Conservation (phyloP, 1,284 basidiomycete species). For the Neonothopanus nambi region DNA sequence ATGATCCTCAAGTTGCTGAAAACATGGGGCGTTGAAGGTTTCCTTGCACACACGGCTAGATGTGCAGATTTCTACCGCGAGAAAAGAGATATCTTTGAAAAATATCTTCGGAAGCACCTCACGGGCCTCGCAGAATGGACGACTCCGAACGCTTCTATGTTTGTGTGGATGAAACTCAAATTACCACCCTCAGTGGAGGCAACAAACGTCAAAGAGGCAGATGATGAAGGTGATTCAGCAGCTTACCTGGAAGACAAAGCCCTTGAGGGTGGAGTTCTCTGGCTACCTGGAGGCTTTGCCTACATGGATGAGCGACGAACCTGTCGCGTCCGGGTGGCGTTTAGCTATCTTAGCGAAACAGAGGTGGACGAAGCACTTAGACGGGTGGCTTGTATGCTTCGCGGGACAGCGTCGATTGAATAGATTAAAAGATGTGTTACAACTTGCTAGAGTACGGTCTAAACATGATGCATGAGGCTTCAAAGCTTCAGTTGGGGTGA, state of each 20-base stretch:
- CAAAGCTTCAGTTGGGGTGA: too few relatives aligned
- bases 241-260: slow-evolving; percentile 52
- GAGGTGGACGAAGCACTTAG: slow-evolving; percentile 47
- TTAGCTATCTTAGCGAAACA: slow-evolving; percentile 45
- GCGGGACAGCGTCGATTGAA: background rate
- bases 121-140: slow-evolving; percentile 53
- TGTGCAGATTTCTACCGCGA: slow-evolving; percentile 54
- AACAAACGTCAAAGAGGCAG: background rate
- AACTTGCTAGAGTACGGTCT: background rate
- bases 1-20: slow-evolving; percentile 49
- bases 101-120: slow-evolving; percentile 48
- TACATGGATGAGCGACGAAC: slow-evolving; percentile 40
- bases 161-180: slow-evolving; percentile 36
- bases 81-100: slow-evolving; percentile 51
- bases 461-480: background rate
- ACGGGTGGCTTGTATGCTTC: slow-evolving; percentile 31
- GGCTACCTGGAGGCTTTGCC: slow-evolving; percentile 52
- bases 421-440: background rate
- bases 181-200: background rate
- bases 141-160: slow-evolving; percentile 55
- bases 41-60: slow-evolving; percentile 47
- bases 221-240: slow-evolving; percentile 42
- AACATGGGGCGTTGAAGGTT: slow-evolving; percentile 52
- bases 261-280: slow-evolving; percentile 51
- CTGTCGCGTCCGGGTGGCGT: slow-evolving; percentile 46